phyloP scores from a whole-genome alignment of 1,139 yeast species.

The Pichia sp. region DNA sequence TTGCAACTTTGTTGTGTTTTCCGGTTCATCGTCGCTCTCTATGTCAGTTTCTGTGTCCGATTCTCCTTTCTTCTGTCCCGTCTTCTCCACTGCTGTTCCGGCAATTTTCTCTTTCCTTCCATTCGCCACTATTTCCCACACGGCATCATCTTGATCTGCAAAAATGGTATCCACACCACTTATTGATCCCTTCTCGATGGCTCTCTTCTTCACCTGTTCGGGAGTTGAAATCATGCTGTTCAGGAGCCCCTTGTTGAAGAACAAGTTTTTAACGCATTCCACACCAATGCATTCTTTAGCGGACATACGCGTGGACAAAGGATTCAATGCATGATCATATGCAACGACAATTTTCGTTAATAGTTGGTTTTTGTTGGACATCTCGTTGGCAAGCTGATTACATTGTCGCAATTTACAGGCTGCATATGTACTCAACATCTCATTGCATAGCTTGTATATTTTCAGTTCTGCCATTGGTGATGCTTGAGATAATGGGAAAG shows the following conservation, averaged over 20 bases:
- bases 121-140: no score
- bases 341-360: conserved; percentile 14
- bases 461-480: conserved; percentile 2
- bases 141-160: no score
- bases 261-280: conserved; percentile 4
- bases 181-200: no score
- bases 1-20: no score
- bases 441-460: conserved; percentile 6
- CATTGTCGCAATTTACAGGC: conserved; percentile 8
- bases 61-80: no score
- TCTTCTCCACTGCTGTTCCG: no score
- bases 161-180: no score
- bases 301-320: neutral
- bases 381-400: conserved; percentile 2
- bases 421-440: conserved; percentile 5
- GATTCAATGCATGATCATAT: conserved; percentile 3
- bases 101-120: no score
- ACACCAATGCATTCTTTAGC: neutral
- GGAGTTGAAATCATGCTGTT: conserved; percentile 1
- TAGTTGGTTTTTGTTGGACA: conserved; percentile 18
- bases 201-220: neutral
- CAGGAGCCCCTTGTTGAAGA: conserved; percentile 3
- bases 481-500: conserved; percentile 13
- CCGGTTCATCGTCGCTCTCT: no score
- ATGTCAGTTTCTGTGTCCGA: no score